Percentiles rank a stretch among this genome's conserved stretches.
Conservation (phyloP, 495 filamentous ascomycete genomes). For the Penicillium desertorum region DNA sequence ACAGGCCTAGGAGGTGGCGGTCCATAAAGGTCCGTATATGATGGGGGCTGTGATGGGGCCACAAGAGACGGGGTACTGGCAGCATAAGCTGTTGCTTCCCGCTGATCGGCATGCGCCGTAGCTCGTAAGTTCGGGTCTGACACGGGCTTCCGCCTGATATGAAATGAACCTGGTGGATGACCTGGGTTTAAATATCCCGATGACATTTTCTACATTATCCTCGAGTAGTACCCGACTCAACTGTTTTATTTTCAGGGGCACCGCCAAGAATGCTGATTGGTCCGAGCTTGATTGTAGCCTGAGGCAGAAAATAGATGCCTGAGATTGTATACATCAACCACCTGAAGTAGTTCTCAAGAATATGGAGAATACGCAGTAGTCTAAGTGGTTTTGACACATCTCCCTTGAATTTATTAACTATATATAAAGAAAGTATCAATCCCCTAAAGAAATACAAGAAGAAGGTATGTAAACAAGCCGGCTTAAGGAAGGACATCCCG, state of each 20-base stretch:
- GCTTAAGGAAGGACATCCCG: too few relatives aligned
- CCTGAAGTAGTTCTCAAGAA: too few relatives aligned
- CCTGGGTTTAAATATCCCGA: slow-evolving; percentile 14
- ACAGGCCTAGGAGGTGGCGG: slow-evolving; percentile 4
- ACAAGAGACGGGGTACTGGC: slow-evolving; percentile 17
- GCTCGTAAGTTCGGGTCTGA: slow-evolving; percentile 30
- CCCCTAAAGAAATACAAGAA: too few relatives aligned
- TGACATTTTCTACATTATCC: slow-evolving; percentile 18
- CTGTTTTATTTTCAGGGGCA: neutral
- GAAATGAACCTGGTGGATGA: slow-evolving; percentile 19
- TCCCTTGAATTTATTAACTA: too few relatives aligned
- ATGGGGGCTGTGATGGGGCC: slow-evolving; percentile 21
- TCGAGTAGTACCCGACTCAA: neutral
- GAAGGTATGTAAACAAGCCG: too few relatives aligned
- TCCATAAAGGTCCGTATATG: slow-evolving; percentile 27
- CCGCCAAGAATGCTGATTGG: slow-evolving; percentile 4
- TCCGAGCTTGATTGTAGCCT: slow-evolving; percentile 1
- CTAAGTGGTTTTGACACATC: too few relatives aligned
- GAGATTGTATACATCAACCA: neutral
- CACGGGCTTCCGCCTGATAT: slow-evolving; percentile 29
- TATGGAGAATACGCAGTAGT: too few relatives aligned
- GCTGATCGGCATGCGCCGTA: slow-evolving; percentile 18
- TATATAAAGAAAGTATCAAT: too few relatives aligned
- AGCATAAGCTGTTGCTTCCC: slow-evolving; percentile 8
- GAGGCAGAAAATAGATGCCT: neutral